Conservation (phyloP, 2,329 filamentous ascomycete genomes). For the Paracorniculantispora psalliotae region DNA sequence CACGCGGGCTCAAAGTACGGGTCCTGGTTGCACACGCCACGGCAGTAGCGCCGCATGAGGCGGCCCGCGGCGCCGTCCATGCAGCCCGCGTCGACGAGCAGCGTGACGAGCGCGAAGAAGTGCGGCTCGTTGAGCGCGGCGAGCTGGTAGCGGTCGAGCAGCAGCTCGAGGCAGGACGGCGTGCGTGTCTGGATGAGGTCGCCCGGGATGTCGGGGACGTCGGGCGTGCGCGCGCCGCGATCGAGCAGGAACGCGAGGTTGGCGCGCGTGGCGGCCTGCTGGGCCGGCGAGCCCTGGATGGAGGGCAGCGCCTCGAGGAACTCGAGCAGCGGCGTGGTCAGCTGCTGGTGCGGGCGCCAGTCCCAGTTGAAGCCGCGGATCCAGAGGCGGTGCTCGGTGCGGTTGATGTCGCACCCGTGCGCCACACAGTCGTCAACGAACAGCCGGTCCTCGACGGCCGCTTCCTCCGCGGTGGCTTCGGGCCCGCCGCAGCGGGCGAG, state of each 20-base stretch:
- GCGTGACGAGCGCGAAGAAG: conserved; percentile 1
- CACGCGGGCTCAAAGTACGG: not conserved
- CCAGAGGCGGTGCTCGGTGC: not conserved
- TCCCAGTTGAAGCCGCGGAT: conserved; percentile 7
- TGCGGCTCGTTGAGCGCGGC: conserved; percentile 1
- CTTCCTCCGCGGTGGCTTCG: no score
- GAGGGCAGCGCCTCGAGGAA: not conserved
- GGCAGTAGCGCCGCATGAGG: conserved; percentile 9
- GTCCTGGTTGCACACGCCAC: not conserved
- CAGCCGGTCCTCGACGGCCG: not conserved
- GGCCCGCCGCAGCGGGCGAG: no score
- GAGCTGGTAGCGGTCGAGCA: conserved; percentile 1
- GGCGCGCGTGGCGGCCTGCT: not conserved
- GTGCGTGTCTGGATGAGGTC: not conserved
- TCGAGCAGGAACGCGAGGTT: not conserved
- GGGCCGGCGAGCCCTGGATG: not conserved
- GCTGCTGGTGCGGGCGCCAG: conserved; percentile 3
- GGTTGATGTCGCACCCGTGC: conserved; percentile 3
- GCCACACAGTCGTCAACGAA: not conserved
- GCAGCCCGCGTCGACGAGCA: conserved; percentile 3
- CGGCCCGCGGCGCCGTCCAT: conserved; percentile 9
- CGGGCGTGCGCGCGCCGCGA: not conserved
- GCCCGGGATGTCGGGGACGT: not conserved
- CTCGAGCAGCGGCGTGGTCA: conserved; percentile 4
- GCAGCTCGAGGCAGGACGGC: conserved; percentile 4